Evolutionary conservation across 106 monocot genomes (phyloP), one percentile per base, ranked within the genome.

Genomic region (Acanthochlamys bracteata): DNA sequence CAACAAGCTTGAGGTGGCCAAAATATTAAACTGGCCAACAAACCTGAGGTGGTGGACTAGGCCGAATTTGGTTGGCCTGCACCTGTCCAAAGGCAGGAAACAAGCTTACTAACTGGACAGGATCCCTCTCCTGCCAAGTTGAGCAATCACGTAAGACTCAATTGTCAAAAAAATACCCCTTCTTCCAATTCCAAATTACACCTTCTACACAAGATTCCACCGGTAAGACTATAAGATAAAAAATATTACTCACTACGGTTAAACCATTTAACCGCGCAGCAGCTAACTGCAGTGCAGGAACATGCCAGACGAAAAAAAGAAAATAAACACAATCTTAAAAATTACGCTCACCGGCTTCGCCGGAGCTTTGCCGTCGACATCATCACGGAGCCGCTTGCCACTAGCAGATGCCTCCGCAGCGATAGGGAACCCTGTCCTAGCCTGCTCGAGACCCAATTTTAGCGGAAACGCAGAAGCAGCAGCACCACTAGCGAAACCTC

Each of bases 401-500:
- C 75, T 63, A 16, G 67, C 81, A 57, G 68, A 43, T 0, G 57
- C 75, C 65, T 66, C 70, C 10, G 70, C 70, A 24, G 55, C 57
- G 46, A 43, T 41, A 13, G 27, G 20, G 56, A 45, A 55, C 11
- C 66, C 61, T n/a, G 60, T 66, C 42, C 67, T 60, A 0, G 61
- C 68, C 33, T 79, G 82, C 22, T 91, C 93, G 24, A 93, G 66
- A 72, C 93, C 89, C 6, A 93, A 79, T 21, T 80, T 83, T 4
- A 93, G 81, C 0, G 89, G 83, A 64, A 93, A 93, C 49, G 49
- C 17, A 1, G 49, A 2, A 9, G 49, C 49, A 1, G 49, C 49
- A 9, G 49, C 49, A 9, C 9, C 9, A 10, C 49, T 17, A 20
- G 75, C 69, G 55, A 69, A 63, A 12, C 53, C 72, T 8, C 70